Evolutionary conservation across 106 monocot genomes (phyloP), one percentile per base, ranked within the genome.

Genomic region (Vanilla planifolia): DNA sequence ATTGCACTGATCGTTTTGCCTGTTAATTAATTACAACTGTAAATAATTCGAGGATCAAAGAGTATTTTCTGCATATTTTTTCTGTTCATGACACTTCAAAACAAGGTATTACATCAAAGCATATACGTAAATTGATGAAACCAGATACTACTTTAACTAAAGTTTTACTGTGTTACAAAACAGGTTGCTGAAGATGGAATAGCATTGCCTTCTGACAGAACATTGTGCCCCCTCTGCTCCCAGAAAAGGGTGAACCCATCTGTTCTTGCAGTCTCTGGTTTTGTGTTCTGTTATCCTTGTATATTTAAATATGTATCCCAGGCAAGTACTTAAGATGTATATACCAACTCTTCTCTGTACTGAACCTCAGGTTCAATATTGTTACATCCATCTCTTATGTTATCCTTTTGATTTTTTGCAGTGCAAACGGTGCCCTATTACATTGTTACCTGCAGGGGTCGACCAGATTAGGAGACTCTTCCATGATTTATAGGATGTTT

Each of bases 151-250:
- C n/a, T n/a, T n/a, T n/a, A n/a, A n/a, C n/a, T n/a, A n/a, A n/a
- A n/a, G n/a, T n/a, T n/a, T n/a, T n/a, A n/a, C n/a, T n/a, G n/a
- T n/a, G n/a, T n/a, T n/a, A n/a, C n/a, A n/a, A n/a, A 19, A 41
- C 69, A 96, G 96, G 91, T 84, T 51, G 84, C 96, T 3, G 67
- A 72, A 72, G 81, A 88, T 69, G 96, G 96, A 64, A 84, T 96
- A 58, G 78, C 83, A 23, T 75, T 96, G 75, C 96, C 91, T 33
- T 52, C 65, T 16, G 87, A 96, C 43, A 73, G 74, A 71, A 74
- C 96, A 3, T 11, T 82, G 5, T 96, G 96, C 71, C 96, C 96
- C 25, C 56, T 96, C 7, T 96, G 96, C 74, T 75, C 79, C 25
- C 84, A 96, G 70, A 91, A 79, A 34, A 77, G 90, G 57, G 76